Evolutionary conservation across 2,329 filamentous ascomycete species (phyloP).

Genomic region (Calonectria montana): DNA sequence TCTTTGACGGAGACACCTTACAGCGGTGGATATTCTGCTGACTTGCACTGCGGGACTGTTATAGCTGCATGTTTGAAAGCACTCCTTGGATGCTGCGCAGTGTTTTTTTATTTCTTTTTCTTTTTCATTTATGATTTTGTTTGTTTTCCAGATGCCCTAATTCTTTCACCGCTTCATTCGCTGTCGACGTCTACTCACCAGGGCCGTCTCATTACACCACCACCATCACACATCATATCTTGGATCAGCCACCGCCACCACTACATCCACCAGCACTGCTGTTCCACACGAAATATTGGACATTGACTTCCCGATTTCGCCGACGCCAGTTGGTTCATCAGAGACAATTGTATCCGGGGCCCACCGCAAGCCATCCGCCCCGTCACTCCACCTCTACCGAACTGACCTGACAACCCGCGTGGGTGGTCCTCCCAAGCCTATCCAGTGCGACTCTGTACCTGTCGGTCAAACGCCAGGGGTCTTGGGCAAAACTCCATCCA

Average conservation of each 20-base stretch:
- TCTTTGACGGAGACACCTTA: not conserved
- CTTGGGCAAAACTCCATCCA: not conserved
- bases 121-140: not conserved
- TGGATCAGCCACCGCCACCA: not conserved
- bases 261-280: not conserved
- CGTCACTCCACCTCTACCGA: conserved; percentile 23
- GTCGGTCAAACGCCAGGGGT: conserved; percentile 17
- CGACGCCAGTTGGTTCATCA: not conserved
- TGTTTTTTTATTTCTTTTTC: not conserved
- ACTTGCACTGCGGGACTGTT: conserved; percentile 1
- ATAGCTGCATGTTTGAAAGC: not conserved
- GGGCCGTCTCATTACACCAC: not conserved
- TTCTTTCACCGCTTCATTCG: not conserved
- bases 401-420: conserved; percentile 22
- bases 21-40: not conserved
- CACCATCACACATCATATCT: not conserved
- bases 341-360: not conserved
- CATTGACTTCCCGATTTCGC: conserved; percentile 14
- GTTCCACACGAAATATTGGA: conserved; percentile 4
- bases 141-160: not conserved
- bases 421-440: conserved; percentile 3
- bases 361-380: not conserved
- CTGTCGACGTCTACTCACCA: not conserved
- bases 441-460: conserved; percentile 11
- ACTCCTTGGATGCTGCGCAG: not conserved